Evolutionary conservation across 306 rosid species (phyloP), one percentile per base, ranked within the genome.

Genomic region (Prunus davidiana): DNA sequence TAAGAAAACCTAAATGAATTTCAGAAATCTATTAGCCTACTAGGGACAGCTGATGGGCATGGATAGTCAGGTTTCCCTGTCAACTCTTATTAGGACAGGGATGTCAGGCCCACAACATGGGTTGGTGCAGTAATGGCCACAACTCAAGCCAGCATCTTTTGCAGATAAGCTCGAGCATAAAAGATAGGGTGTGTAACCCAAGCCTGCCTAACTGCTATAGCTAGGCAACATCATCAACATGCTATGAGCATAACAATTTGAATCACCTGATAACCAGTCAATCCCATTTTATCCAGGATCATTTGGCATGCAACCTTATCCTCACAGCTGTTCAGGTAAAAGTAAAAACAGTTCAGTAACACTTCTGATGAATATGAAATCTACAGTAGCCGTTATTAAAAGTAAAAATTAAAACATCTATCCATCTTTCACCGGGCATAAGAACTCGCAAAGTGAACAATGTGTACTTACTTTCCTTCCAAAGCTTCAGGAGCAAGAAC

Each of bases 251-350:
- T 84, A 74, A 66, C 25, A 81, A 60, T 69, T 63, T 69, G 69
- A 84, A 84, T 89, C 82, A 96, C 99, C 98, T 96, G 99, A 84
- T 96, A 96, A 69, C 99, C 99, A 78, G 88, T 81, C 91, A 96
- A 79, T 57, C 96, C 96, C 96, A 87, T 91, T 86, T 89, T 93
- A 80, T 91, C 96, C 74, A 96, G 87, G 79, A 96, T 87, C 93
- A 83, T 89, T 83, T 89, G 91, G 78, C 99, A 96, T 9, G 94
- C 98, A 63, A 84, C 93, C 91, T 88, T 88, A 80, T 93, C 99
- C 28, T 96, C 99, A n/a, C 81, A 86, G 86, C 98, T 96, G 99
- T 78, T 75, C 81, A 81, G 57, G 76, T 71, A 63, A 68, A 20
- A 19, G 47, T 46, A 46, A 71, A 54, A 80, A 83, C 22, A 57